Evolutionary conservation across 306 rosid genomes (phyloP).

Genomic region (Acacia confusa): DNA sequence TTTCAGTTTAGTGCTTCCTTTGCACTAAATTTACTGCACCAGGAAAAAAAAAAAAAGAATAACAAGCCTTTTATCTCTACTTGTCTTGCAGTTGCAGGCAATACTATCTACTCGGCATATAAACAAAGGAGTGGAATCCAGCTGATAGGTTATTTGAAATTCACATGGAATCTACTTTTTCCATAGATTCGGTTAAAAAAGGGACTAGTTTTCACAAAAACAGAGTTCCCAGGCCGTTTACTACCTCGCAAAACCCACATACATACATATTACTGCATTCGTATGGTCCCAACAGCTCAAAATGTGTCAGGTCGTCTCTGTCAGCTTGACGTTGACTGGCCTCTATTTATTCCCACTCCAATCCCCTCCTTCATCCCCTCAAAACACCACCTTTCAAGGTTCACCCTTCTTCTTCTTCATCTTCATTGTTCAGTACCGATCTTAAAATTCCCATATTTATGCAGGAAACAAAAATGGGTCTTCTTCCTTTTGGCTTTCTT

Average conservation of each 20-base stretch:
- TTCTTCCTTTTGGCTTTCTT: constrained; percentile 35
- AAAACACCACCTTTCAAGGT: constrained; percentile 35
- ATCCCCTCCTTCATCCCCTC: constrained; percentile 50
- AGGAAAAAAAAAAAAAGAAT: neutral
- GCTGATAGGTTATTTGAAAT: neutral
- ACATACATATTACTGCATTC: constrained; percentile 4
- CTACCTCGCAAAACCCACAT: constrained; percentile 10
- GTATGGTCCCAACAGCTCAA: constrained; percentile 62
- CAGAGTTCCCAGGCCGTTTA: constrained; percentile 30
- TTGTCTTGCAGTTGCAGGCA: neutral
- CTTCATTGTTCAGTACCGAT: neutral
- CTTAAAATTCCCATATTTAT: constrained; percentile 18
- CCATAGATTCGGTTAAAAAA: neutral
- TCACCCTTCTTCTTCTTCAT: constrained; percentile 17
- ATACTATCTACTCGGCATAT: neutral
- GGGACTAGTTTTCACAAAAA: constrained; percentile 33
- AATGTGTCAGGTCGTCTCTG: constrained; percentile 13
- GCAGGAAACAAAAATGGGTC: constrained; percentile 55
- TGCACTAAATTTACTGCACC: neutral
- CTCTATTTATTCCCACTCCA: constrained; percentile 67
- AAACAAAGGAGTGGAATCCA: neutral
- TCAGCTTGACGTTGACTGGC: constrained; percentile 56
- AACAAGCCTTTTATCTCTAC: neutral
- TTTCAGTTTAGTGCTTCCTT: neutral
- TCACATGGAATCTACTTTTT: neutral